phyloP scores from a whole-genome alignment of 345 rosid species.

The Corymbia maculata region DNA sequence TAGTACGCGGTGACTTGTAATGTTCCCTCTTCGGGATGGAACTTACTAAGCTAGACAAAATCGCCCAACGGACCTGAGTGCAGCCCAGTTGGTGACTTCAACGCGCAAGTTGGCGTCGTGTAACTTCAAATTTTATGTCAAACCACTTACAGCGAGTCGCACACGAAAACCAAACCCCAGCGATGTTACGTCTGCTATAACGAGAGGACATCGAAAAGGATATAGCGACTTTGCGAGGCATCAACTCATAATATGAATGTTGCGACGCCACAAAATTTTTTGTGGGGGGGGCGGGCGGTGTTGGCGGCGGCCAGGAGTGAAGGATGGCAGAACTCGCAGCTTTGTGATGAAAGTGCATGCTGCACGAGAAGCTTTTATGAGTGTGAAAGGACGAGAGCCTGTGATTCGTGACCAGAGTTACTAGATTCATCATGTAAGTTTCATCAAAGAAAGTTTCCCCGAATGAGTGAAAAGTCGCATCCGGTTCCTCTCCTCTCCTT shows the following conservation, averaged over 20 bases:
- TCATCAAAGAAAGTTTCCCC: not conserved
- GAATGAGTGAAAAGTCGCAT: not conserved
- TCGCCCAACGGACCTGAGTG: not conserved
- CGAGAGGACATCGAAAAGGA: not conserved
- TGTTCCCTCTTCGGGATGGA: not conserved
- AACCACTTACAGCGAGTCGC: not conserved
- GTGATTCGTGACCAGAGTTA: not conserved
- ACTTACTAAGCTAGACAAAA: not conserved
- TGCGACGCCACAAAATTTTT: not conserved
- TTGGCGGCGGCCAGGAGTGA: no score
- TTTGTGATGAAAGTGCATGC: not conserved
- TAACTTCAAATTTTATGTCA: not conserved
- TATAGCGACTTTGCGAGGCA: not conserved
- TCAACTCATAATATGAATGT: not conserved
- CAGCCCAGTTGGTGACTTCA: not conserved
- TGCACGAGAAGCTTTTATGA: not conserved
- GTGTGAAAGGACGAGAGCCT: not conserved
- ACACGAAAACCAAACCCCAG: not conserved
- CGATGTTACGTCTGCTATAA: not conserved
- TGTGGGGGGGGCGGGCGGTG: no score
- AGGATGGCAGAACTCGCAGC: not conserved
- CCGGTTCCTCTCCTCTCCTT: not conserved
- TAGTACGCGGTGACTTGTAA: not conserved
- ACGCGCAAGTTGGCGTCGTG: not conserved
- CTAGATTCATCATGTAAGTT: not conserved